Percentiles rank a stretch among this genome's conserved stretches.
Conservation (phyloP, 2,329 filamentous ascomycete genomes). For the Didymella sp. region DNA sequence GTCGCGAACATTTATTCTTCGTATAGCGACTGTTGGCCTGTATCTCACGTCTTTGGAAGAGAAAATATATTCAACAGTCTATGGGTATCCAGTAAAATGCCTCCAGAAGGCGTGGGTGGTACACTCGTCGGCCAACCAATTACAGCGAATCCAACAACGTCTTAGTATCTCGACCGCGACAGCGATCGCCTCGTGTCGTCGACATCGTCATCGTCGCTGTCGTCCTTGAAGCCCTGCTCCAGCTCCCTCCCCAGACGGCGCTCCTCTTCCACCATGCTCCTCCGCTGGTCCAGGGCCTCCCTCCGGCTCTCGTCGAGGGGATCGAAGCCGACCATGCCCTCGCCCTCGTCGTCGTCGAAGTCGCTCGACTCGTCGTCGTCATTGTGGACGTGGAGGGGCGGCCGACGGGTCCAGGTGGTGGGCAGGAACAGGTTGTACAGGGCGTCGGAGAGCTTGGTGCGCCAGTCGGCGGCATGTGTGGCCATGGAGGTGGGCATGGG, state of each 20-base stretch:
- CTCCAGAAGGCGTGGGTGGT: background rate
- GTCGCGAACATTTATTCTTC: too few relatives aligned
- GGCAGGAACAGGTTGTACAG: conserved; percentile 45
- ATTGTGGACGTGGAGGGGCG: conserved; percentile 34
- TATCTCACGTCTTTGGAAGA: too few relatives aligned
- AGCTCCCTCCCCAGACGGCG: conserved; percentile 78
- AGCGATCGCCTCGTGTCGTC: conserved; percentile 26
- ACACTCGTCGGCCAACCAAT: background rate
- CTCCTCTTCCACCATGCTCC: conserved; percentile 57
- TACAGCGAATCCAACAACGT: background rate
- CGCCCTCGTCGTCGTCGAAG: conserved; percentile 56
- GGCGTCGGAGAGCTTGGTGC: conserved; percentile 47
- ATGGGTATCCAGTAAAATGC: conserved; percentile 1
- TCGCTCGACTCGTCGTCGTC: conserved; percentile 45
- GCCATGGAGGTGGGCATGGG: conserved; percentile 46
- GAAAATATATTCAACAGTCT: background rate
- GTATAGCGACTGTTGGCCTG: too few relatives aligned
- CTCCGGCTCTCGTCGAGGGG: conserved; percentile 46
- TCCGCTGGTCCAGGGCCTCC: conserved; percentile 49
- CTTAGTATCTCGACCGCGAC: conserved; percentile 1
- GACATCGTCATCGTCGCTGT: conserved; percentile 67
- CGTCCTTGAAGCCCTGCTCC: conserved; percentile 77
- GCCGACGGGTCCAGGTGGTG: conserved; percentile 36
- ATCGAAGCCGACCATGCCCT: conserved; percentile 57
- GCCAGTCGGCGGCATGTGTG: conserved; percentile 33